Evolutionary conservation across 1,284 basidiomycete genomes (phyloP), one percentile per base, ranked within the genome.

Genomic region (Ceratobasidium sp.): DNA sequence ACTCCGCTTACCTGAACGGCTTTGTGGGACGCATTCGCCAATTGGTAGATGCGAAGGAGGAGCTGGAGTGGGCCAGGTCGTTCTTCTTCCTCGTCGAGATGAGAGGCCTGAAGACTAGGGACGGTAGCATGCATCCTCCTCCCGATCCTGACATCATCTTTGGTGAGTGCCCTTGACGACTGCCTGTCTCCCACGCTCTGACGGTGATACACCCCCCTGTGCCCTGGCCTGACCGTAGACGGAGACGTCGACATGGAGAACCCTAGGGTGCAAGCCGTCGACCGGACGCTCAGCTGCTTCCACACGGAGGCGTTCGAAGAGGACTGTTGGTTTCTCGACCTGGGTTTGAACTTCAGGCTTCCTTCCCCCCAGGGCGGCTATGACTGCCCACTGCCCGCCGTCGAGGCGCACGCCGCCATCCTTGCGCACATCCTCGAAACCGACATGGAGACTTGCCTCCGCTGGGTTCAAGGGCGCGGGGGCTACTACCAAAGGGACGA

Each of bases 11-110:
- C 36, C 25, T 72, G 12, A 61, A 72, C 33, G 5, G 9, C 2
- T 62, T 23, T n/a, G 23, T 72, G 9, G 11, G 21, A 3, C 33
- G 25, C 7, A 38, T 60, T 2, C 28, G 48, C 3, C 11, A 54
- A 9, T 14, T 61, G 14, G 49, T 72, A 8, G 16, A 72, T 23
- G 28, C 7, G 2, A 18, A 9, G 21, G 8, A n/a, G 4, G 21
- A 53, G 59, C 58, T 72, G 8, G 21, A 9, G 25, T 72, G 69
- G 69, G 69, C 69, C 11, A 18, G 59, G 38, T 51, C 36, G 6
- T 72, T 53, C 16, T 51, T 72, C 36, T 61, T 72, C 23, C 12
- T 18, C 21, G 30, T 61, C n/a, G 33, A 72, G 48, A 61, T 61
- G 58, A 49, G 69, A 8, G 69, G 69, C 2, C 16, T 72, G 46